These are phyloP conservation scores for Mallotus japonicus DNA, from an alignment of 441 rosid genomes.

Conservation along the genomic window DNA sequence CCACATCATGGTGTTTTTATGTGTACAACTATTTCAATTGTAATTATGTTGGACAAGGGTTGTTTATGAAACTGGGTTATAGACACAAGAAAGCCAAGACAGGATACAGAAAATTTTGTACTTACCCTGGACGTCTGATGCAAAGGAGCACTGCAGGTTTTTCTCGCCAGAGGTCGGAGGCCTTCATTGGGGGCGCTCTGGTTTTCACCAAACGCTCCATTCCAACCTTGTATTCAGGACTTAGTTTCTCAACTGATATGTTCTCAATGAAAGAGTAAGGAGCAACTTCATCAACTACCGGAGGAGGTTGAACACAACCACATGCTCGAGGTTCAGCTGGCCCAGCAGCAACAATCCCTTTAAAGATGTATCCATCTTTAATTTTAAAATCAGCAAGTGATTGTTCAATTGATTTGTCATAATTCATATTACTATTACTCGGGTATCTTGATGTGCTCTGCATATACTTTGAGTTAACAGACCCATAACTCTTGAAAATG, in stretches of 20 bases:
- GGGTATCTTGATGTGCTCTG: constrained; percentile 27
- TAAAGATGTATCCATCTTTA: constrained; percentile 56
- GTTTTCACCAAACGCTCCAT: constrained; percentile 54
- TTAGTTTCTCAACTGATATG: constrained; percentile 48
- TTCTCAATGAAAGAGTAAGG: constrained; percentile 45
- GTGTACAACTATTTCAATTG: neutral
- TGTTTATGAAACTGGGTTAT: neutral
- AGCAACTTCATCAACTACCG: constrained; percentile 47
- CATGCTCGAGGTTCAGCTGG: constrained; percentile 59
- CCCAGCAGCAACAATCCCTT: constrained; percentile 63
- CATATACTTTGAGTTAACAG: constrained; percentile 34
- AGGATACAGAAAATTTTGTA: constrained; percentile 10
- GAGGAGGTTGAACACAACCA: constrained; percentile 58
- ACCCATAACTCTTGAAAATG: constrained; percentile 32
- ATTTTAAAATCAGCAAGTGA: constrained; percentile 53
- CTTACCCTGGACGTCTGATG: constrained; percentile 67
- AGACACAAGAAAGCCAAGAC: neutral
- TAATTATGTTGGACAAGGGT: neutral
- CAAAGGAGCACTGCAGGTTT: constrained; percentile 59
- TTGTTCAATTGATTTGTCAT: constrained; percentile 42
- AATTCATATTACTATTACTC: constrained; percentile 22
- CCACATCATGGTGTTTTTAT: neutral
- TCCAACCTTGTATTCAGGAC: constrained; percentile 59
- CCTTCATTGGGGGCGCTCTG: constrained; percentile 61
- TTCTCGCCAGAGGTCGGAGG: constrained; percentile 56